phyloP scores from a whole-genome alignment of 2,329 filamentous ascomycete genomes.

The Zelopaecilomyces penicillatus region DNA sequence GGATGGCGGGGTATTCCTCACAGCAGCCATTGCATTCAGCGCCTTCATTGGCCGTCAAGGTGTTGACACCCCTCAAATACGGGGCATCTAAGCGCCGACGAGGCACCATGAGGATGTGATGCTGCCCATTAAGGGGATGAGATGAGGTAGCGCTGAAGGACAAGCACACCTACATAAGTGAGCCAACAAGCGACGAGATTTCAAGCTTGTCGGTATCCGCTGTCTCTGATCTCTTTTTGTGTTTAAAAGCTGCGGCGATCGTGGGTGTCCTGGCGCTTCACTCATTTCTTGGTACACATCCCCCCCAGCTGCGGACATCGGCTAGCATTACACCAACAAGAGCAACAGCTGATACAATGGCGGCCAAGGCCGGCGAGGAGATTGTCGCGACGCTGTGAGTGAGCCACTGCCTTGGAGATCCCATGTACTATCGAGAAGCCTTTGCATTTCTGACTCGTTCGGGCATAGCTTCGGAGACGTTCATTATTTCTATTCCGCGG shows the following conservation, averaged over 20 bases:
- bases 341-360: constrained; percentile 27
- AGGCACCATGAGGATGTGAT: background rate
- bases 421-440: background rate
- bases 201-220: background rate
- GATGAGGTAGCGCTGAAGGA: too few relatives aligned
- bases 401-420: background rate
- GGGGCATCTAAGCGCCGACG: constrained; percentile 9
- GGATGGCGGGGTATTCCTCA: too few relatives aligned
- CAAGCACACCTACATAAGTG: too few relatives aligned
- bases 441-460: background rate
- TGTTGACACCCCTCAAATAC: constrained; percentile 8
- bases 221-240: background rate
- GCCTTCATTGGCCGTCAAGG: constrained; percentile 4
- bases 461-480: constrained; percentile 61
- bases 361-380: constrained; percentile 39
- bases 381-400: constrained; percentile 44
- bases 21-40: too few relatives aligned
- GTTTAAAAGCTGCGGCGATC: background rate
- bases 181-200: too few relatives aligned
- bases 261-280: background rate
- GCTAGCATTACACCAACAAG: background rate
- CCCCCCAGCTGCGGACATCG: background rate
- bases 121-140: too few relatives aligned
- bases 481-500: constrained; percentile 70
- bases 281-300: constrained; percentile 2